Base-by-base conservation (phyloP, 352 stramenopile genomes). In the Pythium sukuiense region DNA sequence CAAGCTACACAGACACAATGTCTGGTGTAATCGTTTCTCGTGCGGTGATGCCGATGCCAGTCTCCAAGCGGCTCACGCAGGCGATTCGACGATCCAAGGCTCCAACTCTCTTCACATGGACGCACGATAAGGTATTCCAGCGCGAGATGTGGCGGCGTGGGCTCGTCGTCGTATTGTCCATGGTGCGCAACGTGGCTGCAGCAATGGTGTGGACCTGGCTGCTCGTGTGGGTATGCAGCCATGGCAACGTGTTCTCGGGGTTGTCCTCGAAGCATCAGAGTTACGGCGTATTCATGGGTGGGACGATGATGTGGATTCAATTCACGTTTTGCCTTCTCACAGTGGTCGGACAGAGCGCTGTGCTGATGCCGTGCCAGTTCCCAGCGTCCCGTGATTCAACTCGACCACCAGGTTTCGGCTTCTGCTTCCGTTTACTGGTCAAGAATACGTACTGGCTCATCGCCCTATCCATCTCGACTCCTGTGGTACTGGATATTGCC, bases 241-340 rank as follows among this genome's bases (percentile, higher is more conserved):
- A 33, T 24, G 72, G 70, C 29, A 79, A 78, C 48, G 20, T 70
- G 4, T 73, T 76, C 18, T 70, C 69, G n/a, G 16, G 45, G 0
- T 45, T 58, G 7, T 39, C 62, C 16, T 62, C 59, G 6, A n/a
- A 24, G 0, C 11, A 65, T 8, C 70, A 79, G 26, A 63, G 58
- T 11, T 63, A 61, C 39, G 54, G 39, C 29, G 68, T 69, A 1
- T 68, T 79, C 5, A 61, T 80, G 24, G 49, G 70, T 26, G 65
- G 66, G 4, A 72, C 67, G 26, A 61, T 79, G 7, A 37, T 77
- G 16, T 83, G 71, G 73, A 75, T 63, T 29, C 54, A 69, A 8
- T 7, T 68, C 16, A 62, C 73, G 16, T 77, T 74, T 50, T 68
- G 54, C 29, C 46, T 74, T 26, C 61, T 77, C 12, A 71, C 73